A percentile compares a stretch with the other conserved stretches of the same genome.
phyloP scores from a whole-genome alignment of 768 basidiomycete species.

The Kwoniella sp. region DNA sequence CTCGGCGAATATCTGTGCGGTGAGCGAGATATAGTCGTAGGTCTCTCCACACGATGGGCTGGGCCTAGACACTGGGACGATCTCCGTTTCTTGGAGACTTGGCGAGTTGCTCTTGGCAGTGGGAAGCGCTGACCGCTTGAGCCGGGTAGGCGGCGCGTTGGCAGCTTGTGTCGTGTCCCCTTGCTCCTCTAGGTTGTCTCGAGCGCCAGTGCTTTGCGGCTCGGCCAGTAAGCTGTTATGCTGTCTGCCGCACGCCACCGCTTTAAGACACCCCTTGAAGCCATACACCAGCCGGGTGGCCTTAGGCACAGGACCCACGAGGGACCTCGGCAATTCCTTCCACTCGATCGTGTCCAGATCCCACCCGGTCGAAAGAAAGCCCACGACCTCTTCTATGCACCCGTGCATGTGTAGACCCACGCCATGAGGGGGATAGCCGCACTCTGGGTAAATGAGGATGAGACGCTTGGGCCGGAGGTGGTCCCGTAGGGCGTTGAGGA shows the following conservation, averaged over 20 bases:
- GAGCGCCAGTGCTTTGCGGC: no score
- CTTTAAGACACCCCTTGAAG: background rate
- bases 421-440: background rate
- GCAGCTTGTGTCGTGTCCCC: no score
- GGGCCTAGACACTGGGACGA: background rate
- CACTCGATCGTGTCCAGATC: slow-evolving; percentile 2
- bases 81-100: no score
- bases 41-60: background rate
- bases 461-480: background rate
- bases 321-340: background rate
- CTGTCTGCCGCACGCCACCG: no score
- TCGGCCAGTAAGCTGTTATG: no score
- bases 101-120: no score
- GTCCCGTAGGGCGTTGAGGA: background rate
- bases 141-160: background rate
- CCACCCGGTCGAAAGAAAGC: background rate
- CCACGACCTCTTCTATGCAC: slow-evolving; percentile 8
- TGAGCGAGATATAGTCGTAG: slow-evolving; percentile 4
- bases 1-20: background rate
- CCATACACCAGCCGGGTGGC: background rate
- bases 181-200: no score
- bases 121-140: background rate
- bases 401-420: slow-evolving; percentile 2
- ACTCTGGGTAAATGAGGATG: background rate
- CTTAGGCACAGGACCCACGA: slow-evolving; percentile 1